phyloP scores from a whole-genome alignment of 306 rosid genomes.

The Lathyrus oleraceus region DNA sequence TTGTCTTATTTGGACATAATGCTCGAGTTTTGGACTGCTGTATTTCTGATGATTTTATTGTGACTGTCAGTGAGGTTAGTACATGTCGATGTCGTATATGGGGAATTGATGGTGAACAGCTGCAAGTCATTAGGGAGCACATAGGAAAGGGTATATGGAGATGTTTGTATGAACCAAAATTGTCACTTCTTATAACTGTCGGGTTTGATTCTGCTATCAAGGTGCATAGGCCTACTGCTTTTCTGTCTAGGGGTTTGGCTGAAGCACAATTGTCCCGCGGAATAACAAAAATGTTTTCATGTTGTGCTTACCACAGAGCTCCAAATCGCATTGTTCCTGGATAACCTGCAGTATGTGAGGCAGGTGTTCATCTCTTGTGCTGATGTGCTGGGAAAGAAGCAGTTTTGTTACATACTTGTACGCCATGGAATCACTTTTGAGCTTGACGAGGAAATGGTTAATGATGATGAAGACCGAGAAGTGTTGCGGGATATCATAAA shows the following conservation, averaged over 20 bases:
- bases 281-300: conserved; percentile 51
- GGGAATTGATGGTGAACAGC: conserved; percentile 79
- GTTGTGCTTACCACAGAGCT: no score
- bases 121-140: conserved; percentile 82
- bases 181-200: no score
- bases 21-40: conserved; percentile 98
- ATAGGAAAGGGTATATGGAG: conserved; percentile 92
- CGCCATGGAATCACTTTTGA: conserved; percentile 82
- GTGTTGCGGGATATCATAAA: conserved; percentile 77
- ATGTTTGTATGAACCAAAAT: no score
- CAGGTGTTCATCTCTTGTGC: conserved; percentile 71
- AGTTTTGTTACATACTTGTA: conserved; percentile 90
- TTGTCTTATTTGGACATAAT: conserved; percentile 84
- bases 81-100: conserved; percentile 86
- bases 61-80: conserved; percentile 94
- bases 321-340: conserved; percentile 83
- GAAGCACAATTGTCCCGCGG: conserved; percentile 36
- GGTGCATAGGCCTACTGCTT: conserved; percentile 64
- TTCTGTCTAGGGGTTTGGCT: conserved; percentile 42
- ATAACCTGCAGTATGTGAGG: conserved; percentile 80
- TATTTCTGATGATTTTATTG: conserved; percentile 65
- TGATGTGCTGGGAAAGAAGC: conserved; percentile 71
- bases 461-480: conserved; percentile 74
- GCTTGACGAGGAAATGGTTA: conserved; percentile 76
- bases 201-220: no score